Conservation (phyloP, 345 rosid genomes). For the Crucihimalaya himalaica region DNA sequence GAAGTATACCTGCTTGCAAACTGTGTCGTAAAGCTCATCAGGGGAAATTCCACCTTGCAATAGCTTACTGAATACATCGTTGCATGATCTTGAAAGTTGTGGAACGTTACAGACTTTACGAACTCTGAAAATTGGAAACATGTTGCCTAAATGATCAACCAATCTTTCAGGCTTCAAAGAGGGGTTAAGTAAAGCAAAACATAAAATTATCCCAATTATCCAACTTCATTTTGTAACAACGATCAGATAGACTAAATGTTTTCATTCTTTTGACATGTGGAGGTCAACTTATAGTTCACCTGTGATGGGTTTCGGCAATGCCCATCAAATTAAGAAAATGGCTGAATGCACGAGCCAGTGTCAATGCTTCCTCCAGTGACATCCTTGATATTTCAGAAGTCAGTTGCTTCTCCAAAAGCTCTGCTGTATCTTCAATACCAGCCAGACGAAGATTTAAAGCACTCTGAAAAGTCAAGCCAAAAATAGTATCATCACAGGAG, state of each 20-base stretch:
- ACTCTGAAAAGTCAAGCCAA: slow-evolving; percentile 49
- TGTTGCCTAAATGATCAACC: slow-evolving; percentile 5
- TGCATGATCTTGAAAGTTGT: slow-evolving; percentile 75
- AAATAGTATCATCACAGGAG: not conserved
- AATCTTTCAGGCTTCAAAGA: not conserved
- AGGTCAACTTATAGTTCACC: slow-evolving; percentile 44
- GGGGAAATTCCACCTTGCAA: slow-evolving; percentile 76
- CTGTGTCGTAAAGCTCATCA: slow-evolving; percentile 70
- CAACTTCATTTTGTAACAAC: not conserved
- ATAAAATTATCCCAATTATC: not conserved
- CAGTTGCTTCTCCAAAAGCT: slow-evolving; percentile 77
- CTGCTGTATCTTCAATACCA: slow-evolving; percentile 80
- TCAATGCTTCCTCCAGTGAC: slow-evolving; percentile 86
- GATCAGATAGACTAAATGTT: not conserved
- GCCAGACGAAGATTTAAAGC: slow-evolving; percentile 86
- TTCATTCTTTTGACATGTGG: not conserved
- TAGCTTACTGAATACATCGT: slow-evolving; percentile 77
- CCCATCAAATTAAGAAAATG: slow-evolving; percentile 94
- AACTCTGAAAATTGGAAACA: slow-evolving; percentile 54
- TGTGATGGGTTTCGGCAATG: slow-evolving; percentile 91
- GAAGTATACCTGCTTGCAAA: slow-evolving; percentile 82
- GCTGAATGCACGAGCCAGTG: slow-evolving; percentile 82
- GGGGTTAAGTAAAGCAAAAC: not conserved
- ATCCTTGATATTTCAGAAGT: slow-evolving; percentile 74
- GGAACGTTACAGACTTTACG: slow-evolving; percentile 58